Evolutionary conservation across 768 basidiomycete genomes (phyloP), one percentile per base, ranked within the genome.

Genomic region (Suillus variegatus): DNA sequence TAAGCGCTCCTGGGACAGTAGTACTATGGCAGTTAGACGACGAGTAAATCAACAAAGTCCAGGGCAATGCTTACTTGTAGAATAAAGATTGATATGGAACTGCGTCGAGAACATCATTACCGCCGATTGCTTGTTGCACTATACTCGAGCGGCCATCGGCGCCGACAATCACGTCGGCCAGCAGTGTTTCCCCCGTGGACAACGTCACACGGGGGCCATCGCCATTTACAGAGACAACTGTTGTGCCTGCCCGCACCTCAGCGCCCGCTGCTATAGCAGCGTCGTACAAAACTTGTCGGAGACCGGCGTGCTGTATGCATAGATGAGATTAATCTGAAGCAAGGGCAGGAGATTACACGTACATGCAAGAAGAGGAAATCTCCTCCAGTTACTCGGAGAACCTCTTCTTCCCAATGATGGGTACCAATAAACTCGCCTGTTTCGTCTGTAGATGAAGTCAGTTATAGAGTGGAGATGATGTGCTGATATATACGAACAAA

Each of bases 101-200:
- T 6, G 69, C 63, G 0, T 70, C 69, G 61, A 74, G 72, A 25
- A 77, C 77, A 44, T 77, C 72, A 14, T 74, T 69, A 1, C 72
- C 76, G 14, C 77, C 63, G 2, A 84, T 72, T 3, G 76, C 69
- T 28, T 71, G 72, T 44, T 79, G 72, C n/a, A 80, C 74, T 38
- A 82, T 28, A 25, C 86, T 86, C 18, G 76, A 72, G 51, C 77
- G 77, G 7, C 89, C 88, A 72, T 89, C 88, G 4, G 88, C 88
- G 40, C 85, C 88, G 22, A 89, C 79, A 61, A 89, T 75, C 36
- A 88, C 74, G 71, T 90, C 86, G 18, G 82, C 84, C 18, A 68
- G 69, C 10, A 87, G 63, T 14, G 70, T 76, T 60, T 82, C 77
- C 20, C 86, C 86, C 43, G 72, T 77, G 28, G 80, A 79, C 32